A percentile compares a stretch with the other conserved stretches of the same genome.
Evolutionary conservation across 2,329 filamentous ascomycete species (phyloP).

Genomic region (Fragosphaeria purpurea): DNA sequence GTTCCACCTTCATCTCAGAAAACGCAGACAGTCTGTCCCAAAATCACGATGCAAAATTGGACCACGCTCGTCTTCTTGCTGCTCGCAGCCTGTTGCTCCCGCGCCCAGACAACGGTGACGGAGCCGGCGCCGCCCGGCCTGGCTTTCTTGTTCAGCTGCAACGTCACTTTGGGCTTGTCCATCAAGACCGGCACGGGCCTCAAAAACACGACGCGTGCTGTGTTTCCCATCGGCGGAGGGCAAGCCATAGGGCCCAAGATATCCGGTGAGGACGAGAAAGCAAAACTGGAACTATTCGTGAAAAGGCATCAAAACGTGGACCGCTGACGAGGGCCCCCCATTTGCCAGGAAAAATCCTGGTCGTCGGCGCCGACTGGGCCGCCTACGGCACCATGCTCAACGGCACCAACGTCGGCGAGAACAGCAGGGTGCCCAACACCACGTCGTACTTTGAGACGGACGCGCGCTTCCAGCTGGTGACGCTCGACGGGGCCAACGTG

Average conservation of each 20-base stretch:
- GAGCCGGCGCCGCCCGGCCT: conserved; percentile 14
- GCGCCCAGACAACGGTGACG: neutral
- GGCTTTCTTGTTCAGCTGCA: conserved; percentile 20
- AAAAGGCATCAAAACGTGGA: too few relatives aligned
- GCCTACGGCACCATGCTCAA: neutral
- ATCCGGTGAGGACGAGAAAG: neutral
- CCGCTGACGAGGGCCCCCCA: too few relatives aligned
- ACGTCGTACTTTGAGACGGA: conserved; percentile 19
- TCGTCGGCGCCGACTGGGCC: conserved; percentile 2
- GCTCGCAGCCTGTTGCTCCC: neutral
- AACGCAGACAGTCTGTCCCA: too few relatives aligned
- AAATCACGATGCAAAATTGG: too few relatives aligned
- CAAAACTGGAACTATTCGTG: too few relatives aligned
- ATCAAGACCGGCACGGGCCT: conserved; percentile 17
- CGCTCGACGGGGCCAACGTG: conserved; percentile 21
- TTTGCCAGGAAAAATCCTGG: conserved; percentile 11
- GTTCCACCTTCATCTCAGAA: too few relatives aligned
- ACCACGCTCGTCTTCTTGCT: too few relatives aligned
- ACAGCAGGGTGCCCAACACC: conserved; percentile 18
- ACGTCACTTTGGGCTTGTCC: conserved; percentile 10
- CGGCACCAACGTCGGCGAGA: neutral
- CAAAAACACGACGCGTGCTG: conserved; percentile 13
- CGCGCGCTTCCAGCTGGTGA: conserved; percentile 22
- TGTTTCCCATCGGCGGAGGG: conserved; percentile 20
- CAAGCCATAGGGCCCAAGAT: conserved; percentile 19